Conservation (phyloP, 2,329 filamentous ascomycete genomes). For the Trichoderma breve region DNA sequence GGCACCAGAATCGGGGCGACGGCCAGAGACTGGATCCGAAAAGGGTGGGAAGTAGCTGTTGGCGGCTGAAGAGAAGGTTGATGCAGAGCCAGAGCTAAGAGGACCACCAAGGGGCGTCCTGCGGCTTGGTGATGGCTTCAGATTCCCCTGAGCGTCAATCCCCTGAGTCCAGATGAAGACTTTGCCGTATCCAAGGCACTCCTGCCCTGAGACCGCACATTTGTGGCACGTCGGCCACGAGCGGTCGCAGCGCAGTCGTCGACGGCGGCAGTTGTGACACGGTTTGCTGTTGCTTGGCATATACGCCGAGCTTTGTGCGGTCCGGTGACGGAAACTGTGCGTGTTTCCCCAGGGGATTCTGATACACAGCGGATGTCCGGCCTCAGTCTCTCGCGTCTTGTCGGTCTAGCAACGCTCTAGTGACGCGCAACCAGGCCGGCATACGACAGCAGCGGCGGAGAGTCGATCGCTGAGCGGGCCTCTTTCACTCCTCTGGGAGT, state of each 20-base stretch:
- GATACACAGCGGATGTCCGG: not conserved
- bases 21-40: not conserved
- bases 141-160: conserved; percentile 49
- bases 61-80: not conserved
- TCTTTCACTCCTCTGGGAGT: conserved; percentile 6
- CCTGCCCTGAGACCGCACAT: conserved; percentile 53
- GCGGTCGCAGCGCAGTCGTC: conserved; percentile 58
- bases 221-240: conserved; percentile 60
- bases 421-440: conserved; percentile 16
- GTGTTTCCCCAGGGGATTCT: not conserved
- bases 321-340: not conserved
- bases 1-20: not conserved
- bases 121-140: conserved; percentile 34
- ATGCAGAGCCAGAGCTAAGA: conserved; percentile 13
- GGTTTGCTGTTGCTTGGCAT: conserved; percentile 29
- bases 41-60: conserved; percentile 20
- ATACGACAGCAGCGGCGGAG: conserved; percentile 4
- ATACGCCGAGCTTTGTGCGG: conserved; percentile 30
- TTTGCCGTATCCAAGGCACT: conserved; percentile 62
- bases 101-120: conserved; percentile 21
- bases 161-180: conserved; percentile 59
- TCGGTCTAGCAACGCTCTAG: conserved; percentile 16
- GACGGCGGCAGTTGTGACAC: conserved; percentile 23
- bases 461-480: conserved; percentile 18
- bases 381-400: conserved; percentile 2